Base-by-base conservation (phyloP, 2,329 filamentous ascomycete species). In the Cytospora schulzeri region DNA sequence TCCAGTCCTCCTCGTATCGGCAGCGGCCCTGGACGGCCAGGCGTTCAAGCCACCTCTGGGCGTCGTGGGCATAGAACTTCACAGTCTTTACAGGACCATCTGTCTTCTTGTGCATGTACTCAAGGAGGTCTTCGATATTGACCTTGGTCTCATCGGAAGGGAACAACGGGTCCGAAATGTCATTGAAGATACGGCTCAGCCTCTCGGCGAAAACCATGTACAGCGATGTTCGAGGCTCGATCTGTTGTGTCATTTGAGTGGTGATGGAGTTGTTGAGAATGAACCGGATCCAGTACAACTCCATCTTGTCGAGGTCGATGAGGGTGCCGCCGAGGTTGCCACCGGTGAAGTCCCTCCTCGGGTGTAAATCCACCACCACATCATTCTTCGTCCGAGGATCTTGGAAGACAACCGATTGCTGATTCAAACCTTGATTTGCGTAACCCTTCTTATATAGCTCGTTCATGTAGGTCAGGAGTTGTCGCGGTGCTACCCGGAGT, bases 211-310 rank as follows among this genome's bases (percentile, higher is more conserved):
- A 79, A 24, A 73, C 69, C 17, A 69, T 68, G 61, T 74, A 77
- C 29, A 76, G 66, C 22, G 68, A 61, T 19, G 70, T 70, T 53
- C 71, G 70, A 12, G 70, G 68, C 29, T 66, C 65, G n/a, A 69
- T 66, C 48, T 66, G 62, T 51, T 53, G 35, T 28, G 70, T 59
- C 67, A 73, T 71, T n/a, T 45, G 58, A 26, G 64, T 60, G 50
- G 71, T 74, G 60, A 71, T 70, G 35, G 71, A 71, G 29, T 70
- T 68, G 22, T 68, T 70, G 24, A 72, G 70, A 24, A 78, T 63
- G 8, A 74, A 74, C 57, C 69, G 67, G 45, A 78, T 67, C 74
- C 75, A 77, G 24, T 69, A 60, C n/a, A 75, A 62, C 38, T 78
- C 76, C 9, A 70, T 65, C 33, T 69, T 66, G 52, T 68, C 67